phyloP scores from a whole-genome alignment of 1,284 basidiomycete genomes.

The Fistulina hepatica region DNA sequence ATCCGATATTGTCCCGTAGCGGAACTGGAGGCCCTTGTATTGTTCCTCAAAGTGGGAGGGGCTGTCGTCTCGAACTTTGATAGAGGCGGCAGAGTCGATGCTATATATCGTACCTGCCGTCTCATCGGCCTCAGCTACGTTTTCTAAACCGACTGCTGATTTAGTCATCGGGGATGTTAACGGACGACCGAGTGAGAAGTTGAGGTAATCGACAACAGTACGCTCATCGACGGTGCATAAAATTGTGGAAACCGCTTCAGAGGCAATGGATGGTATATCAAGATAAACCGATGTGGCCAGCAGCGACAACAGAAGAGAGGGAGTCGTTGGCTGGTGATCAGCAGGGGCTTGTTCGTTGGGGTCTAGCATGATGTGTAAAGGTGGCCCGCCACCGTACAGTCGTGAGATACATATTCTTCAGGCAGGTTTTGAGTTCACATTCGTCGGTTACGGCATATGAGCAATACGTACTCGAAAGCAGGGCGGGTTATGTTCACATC shows the following conservation, averaged over 20 bases:
- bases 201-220: conserved; percentile 70
- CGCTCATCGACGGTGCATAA: conserved; percentile 71
- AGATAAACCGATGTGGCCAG: conserved; percentile 83
- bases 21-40: conserved; percentile 39
- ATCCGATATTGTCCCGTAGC: conserved; percentile 76
- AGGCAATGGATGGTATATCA: conserved; percentile 67
- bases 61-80: conserved; percentile 4
- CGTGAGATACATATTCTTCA: conserved; percentile 73
- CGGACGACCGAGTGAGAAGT: conserved; percentile 73
- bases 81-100: not conserved
- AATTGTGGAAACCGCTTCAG: conserved; percentile 64
- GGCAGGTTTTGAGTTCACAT: conserved; percentile 8
- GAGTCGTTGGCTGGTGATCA: conserved; percentile 63
- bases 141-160: conserved; percentile 55
- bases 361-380: conserved; percentile 47
- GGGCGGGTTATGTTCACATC: conserved; percentile 80
- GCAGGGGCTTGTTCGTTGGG: conserved; percentile 27
- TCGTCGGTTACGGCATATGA: conserved; percentile 9
- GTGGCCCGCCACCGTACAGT: conserved; percentile 79
- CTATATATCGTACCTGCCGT: not conserved
- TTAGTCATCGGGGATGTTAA: conserved; percentile 29
- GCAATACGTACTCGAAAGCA: conserved; percentile 48
- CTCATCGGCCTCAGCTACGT: conserved; percentile 45
- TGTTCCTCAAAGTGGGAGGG: too few relatives aligned
- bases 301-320: conserved; percentile 76